phyloP scores from a whole-genome alignment of 768 basidiomycete species.

The Pluteus cervinus region DNA sequence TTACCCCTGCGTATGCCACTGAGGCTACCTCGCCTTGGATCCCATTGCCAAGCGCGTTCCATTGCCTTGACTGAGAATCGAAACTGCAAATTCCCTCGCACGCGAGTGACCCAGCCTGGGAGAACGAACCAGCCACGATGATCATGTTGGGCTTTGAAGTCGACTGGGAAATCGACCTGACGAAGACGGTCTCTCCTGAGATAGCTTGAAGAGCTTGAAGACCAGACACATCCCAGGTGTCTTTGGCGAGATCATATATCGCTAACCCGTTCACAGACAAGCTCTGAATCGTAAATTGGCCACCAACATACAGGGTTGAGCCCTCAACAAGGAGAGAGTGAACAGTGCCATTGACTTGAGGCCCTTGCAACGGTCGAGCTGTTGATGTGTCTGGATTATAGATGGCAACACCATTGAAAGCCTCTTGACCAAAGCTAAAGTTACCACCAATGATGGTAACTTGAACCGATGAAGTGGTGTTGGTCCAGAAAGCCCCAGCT shows the following conservation, averaged over 20 bases:
- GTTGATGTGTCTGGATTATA: slow-evolving; percentile 54
- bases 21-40: slow-evolving; percentile 77
- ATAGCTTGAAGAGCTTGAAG: slow-evolving; percentile 56
- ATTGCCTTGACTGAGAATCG: slow-evolving; percentile 62
- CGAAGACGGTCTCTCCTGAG: slow-evolving; percentile 49
- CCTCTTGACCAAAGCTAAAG: slow-evolving; percentile 54
- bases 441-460: slow-evolving; percentile 85
- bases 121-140: slow-evolving; percentile 86
- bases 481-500: slow-evolving; percentile 87
- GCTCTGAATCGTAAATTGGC: slow-evolving; percentile 67
- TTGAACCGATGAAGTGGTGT: slow-evolving; percentile 56
- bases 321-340: slow-evolving; percentile 66
- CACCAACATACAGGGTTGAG: slow-evolving; percentile 75
- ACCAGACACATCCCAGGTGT: slow-evolving; percentile 55
- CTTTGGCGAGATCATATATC: slow-evolving; percentile 66
- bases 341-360: slow-evolving; percentile 70
- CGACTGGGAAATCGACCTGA: slow-evolving; percentile 67
- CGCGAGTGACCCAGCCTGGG: slow-evolving; percentile 63
- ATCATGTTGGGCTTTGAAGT: slow-evolving; percentile 53
- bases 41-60: slow-evolving; percentile 76
- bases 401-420: slow-evolving; percentile 55
- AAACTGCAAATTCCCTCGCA: slow-evolving; percentile 80
- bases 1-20: slow-evolving; percentile 76
- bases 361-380: slow-evolving; percentile 51
- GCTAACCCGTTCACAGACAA: slow-evolving; percentile 63